Conservation (phyloP, 179 eudicot species). For the Pouteria campechiana region DNA sequence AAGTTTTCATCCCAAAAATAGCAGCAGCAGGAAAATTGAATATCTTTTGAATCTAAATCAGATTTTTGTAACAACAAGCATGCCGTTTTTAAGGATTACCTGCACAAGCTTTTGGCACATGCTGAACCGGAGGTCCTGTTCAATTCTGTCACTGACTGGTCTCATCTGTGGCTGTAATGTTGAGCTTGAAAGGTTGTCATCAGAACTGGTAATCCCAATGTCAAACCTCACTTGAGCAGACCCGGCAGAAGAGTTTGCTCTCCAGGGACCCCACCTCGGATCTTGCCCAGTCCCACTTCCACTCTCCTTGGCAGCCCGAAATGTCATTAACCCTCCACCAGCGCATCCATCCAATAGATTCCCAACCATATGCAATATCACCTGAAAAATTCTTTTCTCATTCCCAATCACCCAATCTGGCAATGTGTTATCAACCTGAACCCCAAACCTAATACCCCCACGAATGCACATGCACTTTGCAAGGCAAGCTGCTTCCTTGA, state of each 20-base stretch:
- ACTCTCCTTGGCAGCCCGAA: slow-evolving; percentile 36
- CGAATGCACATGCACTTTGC: slow-evolving; percentile 63
- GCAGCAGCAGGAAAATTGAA: not conserved
- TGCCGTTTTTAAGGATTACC: slow-evolving; percentile 50
- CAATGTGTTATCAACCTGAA: slow-evolving; percentile 56
- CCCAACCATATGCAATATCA: slow-evolving; percentile 85
- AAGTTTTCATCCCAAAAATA: too few species aligned
- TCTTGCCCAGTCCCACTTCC: slow-evolving; percentile 47
- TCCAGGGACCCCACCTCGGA: slow-evolving; percentile 56
- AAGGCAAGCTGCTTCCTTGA: slow-evolving; percentile 72
- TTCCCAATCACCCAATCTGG: slow-evolving; percentile 69
- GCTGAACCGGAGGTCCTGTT: slow-evolving; percentile 64
- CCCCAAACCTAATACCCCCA: slow-evolving; percentile 32
- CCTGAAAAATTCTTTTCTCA: slow-evolving; percentile 82
- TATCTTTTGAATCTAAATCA: not conserved
- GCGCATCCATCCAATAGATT: slow-evolving; percentile 46
- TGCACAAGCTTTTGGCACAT: slow-evolving; percentile 77
- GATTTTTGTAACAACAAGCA: too few species aligned
- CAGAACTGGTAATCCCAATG: slow-evolving; percentile 28
- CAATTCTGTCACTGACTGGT: slow-evolving; percentile 25
- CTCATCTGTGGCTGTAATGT: slow-evolving; percentile 12
- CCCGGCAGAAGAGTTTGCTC: slow-evolving; percentile 50
- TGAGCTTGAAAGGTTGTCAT: slow-evolving; percentile 5
- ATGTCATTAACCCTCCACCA: slow-evolving; percentile 37
- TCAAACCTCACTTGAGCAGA: slow-evolving; percentile 55